Evolutionary conservation across 805 yeast species (phyloP).

Genomic region (Saturnispora gosingensis): DNA sequence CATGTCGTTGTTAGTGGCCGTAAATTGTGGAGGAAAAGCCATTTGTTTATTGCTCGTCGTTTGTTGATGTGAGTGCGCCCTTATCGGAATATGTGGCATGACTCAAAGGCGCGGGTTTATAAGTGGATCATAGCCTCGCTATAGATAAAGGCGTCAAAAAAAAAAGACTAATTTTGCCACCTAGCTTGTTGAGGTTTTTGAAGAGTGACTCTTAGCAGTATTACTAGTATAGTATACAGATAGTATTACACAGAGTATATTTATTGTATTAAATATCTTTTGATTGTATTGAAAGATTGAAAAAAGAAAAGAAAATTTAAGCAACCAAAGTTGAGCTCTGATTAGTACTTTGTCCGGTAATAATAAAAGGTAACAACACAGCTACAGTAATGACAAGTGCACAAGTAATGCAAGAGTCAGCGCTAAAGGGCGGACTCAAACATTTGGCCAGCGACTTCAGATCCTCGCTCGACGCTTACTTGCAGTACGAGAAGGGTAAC

Average conservation of each 20-base stretch:
- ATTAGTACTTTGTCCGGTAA: neutral
- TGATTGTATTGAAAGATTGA: neutral
- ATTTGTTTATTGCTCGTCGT: neutral
- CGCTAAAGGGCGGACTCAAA: neutral
- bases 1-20: neutral
- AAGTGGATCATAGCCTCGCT: neutral
- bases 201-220: too few relatives aligned
- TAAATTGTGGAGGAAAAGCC: neutral
- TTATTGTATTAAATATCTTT: neutral
- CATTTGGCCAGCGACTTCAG: constrained; percentile 17
- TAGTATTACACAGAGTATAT: neutral
- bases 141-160: neutral
- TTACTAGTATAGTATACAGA: neutral
- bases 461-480: constrained; percentile 30
- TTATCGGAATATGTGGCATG: constrained; percentile 1
- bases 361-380: neutral
- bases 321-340: neutral
- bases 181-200: neutral
- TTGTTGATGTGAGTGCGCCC: neutral
- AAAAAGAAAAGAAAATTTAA: too few relatives aligned
- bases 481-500: constrained; percentile 32
- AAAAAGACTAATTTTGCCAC: neutral
- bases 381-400: neutral
- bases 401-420: neutral
- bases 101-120: neutral